These are phyloP conservation scores for Sphagnum fallax DNA, from an alignment of 228 moss, liverwort and hornwort species.

Conservation along the genomic window DNA sequence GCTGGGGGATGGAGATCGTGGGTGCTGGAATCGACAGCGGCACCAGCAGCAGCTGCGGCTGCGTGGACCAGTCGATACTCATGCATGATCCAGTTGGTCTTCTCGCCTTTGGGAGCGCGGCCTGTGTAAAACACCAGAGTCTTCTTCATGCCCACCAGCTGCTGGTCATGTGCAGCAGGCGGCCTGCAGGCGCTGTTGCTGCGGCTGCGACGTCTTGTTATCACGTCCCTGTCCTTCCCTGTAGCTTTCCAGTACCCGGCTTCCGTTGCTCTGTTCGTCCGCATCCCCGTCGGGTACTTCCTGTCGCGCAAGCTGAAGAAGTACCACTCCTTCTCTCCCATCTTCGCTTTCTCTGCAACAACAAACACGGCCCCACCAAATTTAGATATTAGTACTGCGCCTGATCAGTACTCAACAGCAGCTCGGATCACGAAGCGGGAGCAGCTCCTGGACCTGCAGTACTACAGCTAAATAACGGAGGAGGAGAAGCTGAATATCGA, in stretches of 20 bases:
- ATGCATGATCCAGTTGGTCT: slow-evolving; percentile 67
- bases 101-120: slow-evolving; percentile 58
- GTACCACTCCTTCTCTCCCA: slow-evolving; percentile 67
- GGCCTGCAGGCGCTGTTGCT: no score
- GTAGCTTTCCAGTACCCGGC: slow-evolving; percentile 67
- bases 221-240: slow-evolving; percentile 54
- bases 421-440: no score
- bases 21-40: no score
- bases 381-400: no score
- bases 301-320: slow-evolving; percentile 57
- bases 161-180: neutral
- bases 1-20: no score
- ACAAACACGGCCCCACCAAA: no score
- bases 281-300: slow-evolving; percentile 59
- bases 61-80: slow-evolving; percentile 49
- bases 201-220: slow-evolving; percentile 11
- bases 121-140: slow-evolving; percentile 56
- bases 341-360: slow-evolving; percentile 44
- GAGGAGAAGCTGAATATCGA: no score
- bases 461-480: no score
- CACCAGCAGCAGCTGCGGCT: neutral
- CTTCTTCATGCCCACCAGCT: slow-evolving; percentile 59
- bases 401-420: no score
- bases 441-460: no score
- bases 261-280: slow-evolving; percentile 58